Base-by-base conservation (phyloP, 805 yeast genomes). In the Candida nemodendra region DNA sequence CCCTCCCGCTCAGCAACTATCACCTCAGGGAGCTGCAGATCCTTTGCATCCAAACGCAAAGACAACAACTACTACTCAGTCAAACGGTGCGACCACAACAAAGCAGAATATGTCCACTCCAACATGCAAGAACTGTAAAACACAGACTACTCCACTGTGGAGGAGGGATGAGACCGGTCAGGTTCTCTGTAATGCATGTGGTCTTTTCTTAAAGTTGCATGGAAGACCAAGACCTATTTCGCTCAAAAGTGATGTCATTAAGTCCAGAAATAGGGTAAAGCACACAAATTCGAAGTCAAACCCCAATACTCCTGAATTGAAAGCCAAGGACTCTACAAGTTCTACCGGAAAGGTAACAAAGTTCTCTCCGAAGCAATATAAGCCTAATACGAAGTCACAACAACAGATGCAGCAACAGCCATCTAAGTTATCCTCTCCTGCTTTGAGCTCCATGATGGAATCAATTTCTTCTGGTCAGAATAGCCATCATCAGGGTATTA, bases 111-210 rank as follows among this genome's bases (percentile, higher is more conserved):
- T 78, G 44, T 61, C 81, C 11, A 68, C 78, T 23, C 87, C 95
- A 4, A 73, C 82, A 16, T 90, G 98, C 61, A 86, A 84, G 51
- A 90, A 90, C 62, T 90, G 98, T 66, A 76, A 82, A 54, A 90
- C 98, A 2, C 84, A 88, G 41, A 90, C 93, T 2, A 90, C 98
- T 2, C 97, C 98, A 1, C 68, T 90, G 19, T 90, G 97, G 97
- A 75, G 97, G 62, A 72, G 97, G 47, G 96, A 90, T 63, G 96
- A 89, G 54, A 78, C 85, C 9, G 95, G 95, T 12, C 83, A 81
- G 52, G 95, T 90, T 23, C 71, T 90, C 32, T 90, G 98, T 62
- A 90, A 90, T 65, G 98, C 98, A 8, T 88, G 96, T 67, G 96
- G 96, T 0, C 68, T 88, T 34, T 88, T 88, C 54, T 65, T 89